Conservation (phyloP, 2,329 filamentous ascomycete species). For the Endoconidiophora laricicola region DNA sequence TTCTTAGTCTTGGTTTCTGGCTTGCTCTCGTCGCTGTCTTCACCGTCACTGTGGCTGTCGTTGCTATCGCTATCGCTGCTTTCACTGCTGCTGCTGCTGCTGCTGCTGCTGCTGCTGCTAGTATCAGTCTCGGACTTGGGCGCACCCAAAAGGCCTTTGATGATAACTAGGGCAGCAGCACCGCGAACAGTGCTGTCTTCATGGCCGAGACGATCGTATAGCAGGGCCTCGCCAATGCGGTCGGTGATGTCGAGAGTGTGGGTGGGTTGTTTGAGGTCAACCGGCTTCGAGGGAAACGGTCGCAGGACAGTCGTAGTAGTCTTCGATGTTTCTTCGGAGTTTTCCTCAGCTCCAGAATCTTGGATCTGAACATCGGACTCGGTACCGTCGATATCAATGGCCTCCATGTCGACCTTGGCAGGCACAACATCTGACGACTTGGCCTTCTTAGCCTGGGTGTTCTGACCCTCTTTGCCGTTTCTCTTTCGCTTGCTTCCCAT, state of each 20-base stretch:
- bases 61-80: background rate
- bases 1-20: slow-evolving; percentile 19
- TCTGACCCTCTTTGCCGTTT: slow-evolving; percentile 4
- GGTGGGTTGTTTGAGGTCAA: slow-evolving; percentile 13
- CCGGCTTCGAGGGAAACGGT: slow-evolving; percentile 23
- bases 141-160: slow-evolving; percentile 36
- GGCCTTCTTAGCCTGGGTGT: slow-evolving; percentile 6
- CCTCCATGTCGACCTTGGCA: background rate
- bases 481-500: slow-evolving; percentile 13
- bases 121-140: too few species aligned
- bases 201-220: slow-evolving; percentile 46
- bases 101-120: too few species aligned
- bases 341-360: background rate
- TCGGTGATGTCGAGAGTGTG: slow-evolving; percentile 35
- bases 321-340: slow-evolving; percentile 1
- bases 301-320: slow-evolving; percentile 7
- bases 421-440: background rate
- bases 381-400: background rate
- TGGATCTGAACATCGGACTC: slow-evolving; percentile 1
- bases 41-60: background rate
- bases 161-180: slow-evolving; percentile 39
- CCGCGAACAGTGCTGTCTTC: slow-evolving; percentile 40
- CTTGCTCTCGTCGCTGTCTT: background rate
- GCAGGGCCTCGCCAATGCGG: slow-evolving; percentile 37
- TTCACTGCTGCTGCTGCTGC: too few species aligned